Base-by-base conservation (phyloP, 768 basidiomycete species). In the Lentinula edodes region DNA sequence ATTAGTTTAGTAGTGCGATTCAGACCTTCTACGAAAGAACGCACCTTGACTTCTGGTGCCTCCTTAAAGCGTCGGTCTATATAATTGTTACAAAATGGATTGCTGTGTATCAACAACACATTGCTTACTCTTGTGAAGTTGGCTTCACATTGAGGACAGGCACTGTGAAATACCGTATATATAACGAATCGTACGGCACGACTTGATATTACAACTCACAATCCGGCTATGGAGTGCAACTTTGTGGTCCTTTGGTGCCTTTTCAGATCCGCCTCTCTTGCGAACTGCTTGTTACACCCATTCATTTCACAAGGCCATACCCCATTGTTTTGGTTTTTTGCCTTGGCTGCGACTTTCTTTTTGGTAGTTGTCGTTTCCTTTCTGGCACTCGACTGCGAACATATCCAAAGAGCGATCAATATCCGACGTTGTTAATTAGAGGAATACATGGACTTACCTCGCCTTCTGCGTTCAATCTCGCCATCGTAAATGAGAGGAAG, bases 171-270 rank as follows among this genome's bases (percentile, higher is more conserved):
- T 5, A 48, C 58, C 23, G 42, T 13, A 28, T 23, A 13, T 45
- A 65, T 15, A 56, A 66, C 46, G 62, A 58, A 59, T 43, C 43
- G 39, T 32, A 58, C 46, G 4, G 36, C 3, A 55, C 23, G 54
- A 52, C 45, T 65, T 55, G 53, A 60, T 61, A 36, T 23, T 55
- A 34, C 61, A 38, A 80, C 79, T 67, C 68, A 90, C 89, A 87
- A 90, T 67, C 83, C 84, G 39, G 90, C 88, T 71, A 87, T 76
- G 3, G 87, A 87, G 74, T 91, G 90, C 52, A 81, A 72, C 71
- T 89, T 91, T 23, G 90, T 90, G 36, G 90, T 91, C 70, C 88
- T 78, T 69, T 91, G 90, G 71, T 91, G 90, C 67, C 90, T 71
- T 77, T 90, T 91, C 64, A 91, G 74, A 77, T 91, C 90, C 15